These are phyloP conservation scores for Mycena capillaripes DNA, from an alignment of 768 basidiomycete genomes.

Conservation along the genomic window DNA sequence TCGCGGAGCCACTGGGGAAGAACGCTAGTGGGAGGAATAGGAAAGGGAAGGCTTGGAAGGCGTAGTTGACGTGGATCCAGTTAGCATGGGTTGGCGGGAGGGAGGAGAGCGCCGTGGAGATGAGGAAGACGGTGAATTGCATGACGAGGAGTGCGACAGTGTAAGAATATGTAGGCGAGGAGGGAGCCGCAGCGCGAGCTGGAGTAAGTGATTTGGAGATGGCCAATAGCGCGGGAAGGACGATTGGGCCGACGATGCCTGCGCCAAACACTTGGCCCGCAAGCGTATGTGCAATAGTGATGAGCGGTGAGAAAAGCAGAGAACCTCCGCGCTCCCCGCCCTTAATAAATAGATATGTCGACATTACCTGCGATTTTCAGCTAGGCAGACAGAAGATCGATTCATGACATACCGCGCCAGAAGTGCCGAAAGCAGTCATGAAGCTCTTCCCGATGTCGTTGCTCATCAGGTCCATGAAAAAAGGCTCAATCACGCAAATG, in stretches of 20 bases:
- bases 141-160: neutral
- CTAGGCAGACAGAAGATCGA: no score
- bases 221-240: slow-evolving; percentile 9
- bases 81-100: neutral
- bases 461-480: neutral
- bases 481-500: neutral
- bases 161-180: slow-evolving; percentile 9
- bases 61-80: slow-evolving; percentile 26
- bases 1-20: neutral
- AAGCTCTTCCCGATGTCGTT: neutral
- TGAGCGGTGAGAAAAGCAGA: neutral
- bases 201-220: slow-evolving; percentile 5
- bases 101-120: slow-evolving; percentile 1
- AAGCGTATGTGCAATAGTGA: slow-evolving; percentile 1
- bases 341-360: slow-evolving; percentile 5
- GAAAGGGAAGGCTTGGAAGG: slow-evolving; percentile 26
- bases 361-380: slow-evolving; percentile 17
- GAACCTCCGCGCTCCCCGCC: slow-evolving; percentile 21
- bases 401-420: neutral
- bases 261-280: slow-evolving; percentile 19
- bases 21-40: slow-evolving; percentile 30
- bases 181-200: neutral
- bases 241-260: slow-evolving; percentile 15
- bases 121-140: slow-evolving; percentile 14
- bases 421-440: neutral